A percentile compares a stretch with the other conserved stretches of the same genome.
Conservation (phyloP, 345 rosid species). For the Atalantia buxifolia region DNA sequence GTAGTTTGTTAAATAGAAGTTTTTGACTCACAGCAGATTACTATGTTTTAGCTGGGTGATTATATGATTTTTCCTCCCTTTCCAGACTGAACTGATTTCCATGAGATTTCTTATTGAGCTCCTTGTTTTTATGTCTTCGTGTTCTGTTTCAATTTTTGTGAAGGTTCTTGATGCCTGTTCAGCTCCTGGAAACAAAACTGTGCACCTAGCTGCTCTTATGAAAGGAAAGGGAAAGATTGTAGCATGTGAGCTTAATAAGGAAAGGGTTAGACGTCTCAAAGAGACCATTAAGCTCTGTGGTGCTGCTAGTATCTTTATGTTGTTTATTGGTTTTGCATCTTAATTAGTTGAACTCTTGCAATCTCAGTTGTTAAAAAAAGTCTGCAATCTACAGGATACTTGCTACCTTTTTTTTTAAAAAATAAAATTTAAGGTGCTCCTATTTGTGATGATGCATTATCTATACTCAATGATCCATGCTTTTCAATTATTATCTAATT, state of each 20-base stretch:
- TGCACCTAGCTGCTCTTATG: slow-evolving; percentile 94
- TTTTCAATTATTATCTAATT: slow-evolving; percentile 8
- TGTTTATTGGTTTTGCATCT: not conserved
- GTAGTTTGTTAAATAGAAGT: not conserved
- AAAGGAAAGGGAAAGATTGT: slow-evolving; percentile 66
- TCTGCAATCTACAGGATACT: not conserved
- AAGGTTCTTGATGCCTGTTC: slow-evolving; percentile 98
- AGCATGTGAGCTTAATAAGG: slow-evolving; percentile 80
- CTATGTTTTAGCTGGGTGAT: not conserved
- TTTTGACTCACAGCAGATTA: not conserved
- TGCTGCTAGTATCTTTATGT: slow-evolving; percentile 72
- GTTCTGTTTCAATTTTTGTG: slow-evolving; percentile 23
- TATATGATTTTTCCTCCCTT: not conserved
- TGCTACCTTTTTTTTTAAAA: too few relatives aligned
- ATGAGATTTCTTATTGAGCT: slow-evolving; percentile 5
- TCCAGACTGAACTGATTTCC: not conserved
- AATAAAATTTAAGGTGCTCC: not conserved
- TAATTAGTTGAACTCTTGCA: not conserved
- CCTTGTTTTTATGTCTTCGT: slow-evolving; percentile 1
- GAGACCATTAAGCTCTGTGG: slow-evolving; percentile 77
- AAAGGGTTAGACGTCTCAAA: slow-evolving; percentile 64
- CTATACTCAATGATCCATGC: not conserved
- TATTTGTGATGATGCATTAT: not conserved
- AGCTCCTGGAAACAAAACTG: slow-evolving; percentile 98
- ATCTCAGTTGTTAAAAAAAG: not conserved